phyloP scores from a whole-genome alignment of 495 filamentous ascomycete species.

The Gamarada debralockiae region DNA sequence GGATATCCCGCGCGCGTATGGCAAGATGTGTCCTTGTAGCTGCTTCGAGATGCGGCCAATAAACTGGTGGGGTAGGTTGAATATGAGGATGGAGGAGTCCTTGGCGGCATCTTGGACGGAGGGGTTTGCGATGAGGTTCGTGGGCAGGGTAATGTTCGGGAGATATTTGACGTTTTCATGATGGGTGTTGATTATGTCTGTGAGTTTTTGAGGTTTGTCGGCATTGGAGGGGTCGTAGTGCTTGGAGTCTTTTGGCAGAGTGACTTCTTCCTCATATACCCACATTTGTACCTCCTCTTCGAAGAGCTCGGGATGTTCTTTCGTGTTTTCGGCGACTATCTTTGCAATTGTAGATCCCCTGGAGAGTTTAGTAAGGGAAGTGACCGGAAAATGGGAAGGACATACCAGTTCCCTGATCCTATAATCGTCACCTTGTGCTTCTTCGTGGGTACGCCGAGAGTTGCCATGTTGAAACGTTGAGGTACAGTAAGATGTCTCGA shows the following conservation, averaged over 20 bases:
- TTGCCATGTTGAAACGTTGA: constrained; percentile 29
- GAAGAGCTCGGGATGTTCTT: constrained; percentile 71
- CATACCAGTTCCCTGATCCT: constrained; percentile 94
- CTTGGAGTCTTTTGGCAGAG: constrained; percentile 58
- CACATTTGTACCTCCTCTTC: constrained; percentile 93
- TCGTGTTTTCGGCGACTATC: constrained; percentile 90
- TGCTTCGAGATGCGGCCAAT: constrained; percentile 82
- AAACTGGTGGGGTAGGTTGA: constrained; percentile 98
- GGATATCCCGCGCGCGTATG: constrained; percentile 88
- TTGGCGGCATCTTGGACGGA: constrained; percentile 77
- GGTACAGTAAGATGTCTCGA: constrained; percentile 10
- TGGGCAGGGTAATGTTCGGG: constrained; percentile 74
- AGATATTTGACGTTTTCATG: constrained; percentile 99
- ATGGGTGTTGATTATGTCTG: constrained; percentile 79
- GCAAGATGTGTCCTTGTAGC: constrained; percentile 82
- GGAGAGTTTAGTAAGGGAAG: constrained; percentile 12
- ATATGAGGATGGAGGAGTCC: constrained; percentile 82
- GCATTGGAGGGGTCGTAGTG: constrained; percentile 46
- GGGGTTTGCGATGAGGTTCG: constrained; percentile 86
- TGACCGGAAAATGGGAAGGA: not conserved
- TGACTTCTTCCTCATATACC: constrained; percentile 88
- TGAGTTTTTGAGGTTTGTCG: constrained; percentile 73
- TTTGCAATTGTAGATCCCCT: constrained; percentile 97
- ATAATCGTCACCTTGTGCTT: constrained; percentile 95
- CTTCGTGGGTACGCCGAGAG: constrained; percentile 36